Percentiles rank a stretch among this genome's conserved stretches.
phyloP scores from a whole-genome alignment of 345 rosid genomes.

The Orychophragmus violaceus region DNA sequence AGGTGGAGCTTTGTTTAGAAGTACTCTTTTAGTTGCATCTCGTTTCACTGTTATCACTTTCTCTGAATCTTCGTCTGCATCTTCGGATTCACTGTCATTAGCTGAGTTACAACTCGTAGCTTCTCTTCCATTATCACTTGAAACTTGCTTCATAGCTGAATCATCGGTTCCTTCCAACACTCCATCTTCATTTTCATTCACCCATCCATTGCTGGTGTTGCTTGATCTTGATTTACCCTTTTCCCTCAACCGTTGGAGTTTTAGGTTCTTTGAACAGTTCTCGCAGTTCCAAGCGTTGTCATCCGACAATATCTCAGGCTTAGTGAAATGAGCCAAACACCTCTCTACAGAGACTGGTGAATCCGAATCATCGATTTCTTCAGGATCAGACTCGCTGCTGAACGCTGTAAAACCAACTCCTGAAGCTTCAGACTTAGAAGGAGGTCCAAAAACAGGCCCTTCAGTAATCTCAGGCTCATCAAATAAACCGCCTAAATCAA shows the following conservation, averaged over 20 bases:
- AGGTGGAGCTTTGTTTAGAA: constrained; percentile 69
- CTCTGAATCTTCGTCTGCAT: constrained; percentile 37
- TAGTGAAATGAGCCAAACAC: constrained; percentile 75
- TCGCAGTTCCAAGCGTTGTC: constrained; percentile 99
- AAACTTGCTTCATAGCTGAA: constrained; percentile 31
- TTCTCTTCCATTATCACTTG: constrained; percentile 29
- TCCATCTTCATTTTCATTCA: constrained; percentile 19
- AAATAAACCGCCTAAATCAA: constrained; percentile 82
- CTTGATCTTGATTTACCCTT: constrained; percentile 38
- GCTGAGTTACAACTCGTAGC: constrained; percentile 27
- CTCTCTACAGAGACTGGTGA: constrained; percentile 89
- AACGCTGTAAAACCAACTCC: constrained; percentile 44
- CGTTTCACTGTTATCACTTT: constrained; percentile 60
- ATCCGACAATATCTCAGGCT: constrained; percentile 76
- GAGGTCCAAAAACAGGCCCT: constrained; percentile 57
- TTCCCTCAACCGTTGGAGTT: constrained; percentile 36
- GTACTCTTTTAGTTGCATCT: constrained; percentile 85
- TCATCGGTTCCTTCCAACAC: background rate
- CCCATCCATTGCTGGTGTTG: constrained; percentile 31
- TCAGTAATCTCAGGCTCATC: constrained; percentile 66
- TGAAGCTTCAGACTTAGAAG: constrained; percentile 44
- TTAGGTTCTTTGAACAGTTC: constrained; percentile 59
- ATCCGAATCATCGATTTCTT: constrained; percentile 79
- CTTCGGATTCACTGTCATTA: constrained; percentile 39
- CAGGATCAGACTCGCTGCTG: constrained; percentile 88